Evolutionary conservation across 768 basidiomycete genomes (phyloP).

Genomic region (Hypholoma fasciculare): DNA sequence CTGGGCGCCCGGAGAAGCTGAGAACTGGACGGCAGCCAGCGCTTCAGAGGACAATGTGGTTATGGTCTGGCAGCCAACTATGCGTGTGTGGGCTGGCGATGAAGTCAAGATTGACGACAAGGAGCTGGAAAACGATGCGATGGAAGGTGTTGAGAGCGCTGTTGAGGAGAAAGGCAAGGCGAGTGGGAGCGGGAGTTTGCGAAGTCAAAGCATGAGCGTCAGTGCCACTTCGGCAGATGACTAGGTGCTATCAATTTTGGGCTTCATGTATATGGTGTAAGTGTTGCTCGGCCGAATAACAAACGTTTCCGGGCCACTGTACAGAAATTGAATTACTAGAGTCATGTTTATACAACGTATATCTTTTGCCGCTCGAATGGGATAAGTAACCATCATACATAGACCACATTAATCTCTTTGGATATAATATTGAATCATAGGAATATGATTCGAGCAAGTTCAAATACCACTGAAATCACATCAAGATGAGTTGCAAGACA

Average conservation of each 20-base stretch:
- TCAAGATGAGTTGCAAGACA: not conserved
- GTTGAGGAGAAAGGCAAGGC: slow-evolving; percentile 32
- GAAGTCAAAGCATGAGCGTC: slow-evolving; percentile 63
- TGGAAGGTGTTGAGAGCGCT: slow-evolving; percentile 71
- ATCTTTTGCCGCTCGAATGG: slow-evolving; percentile 3
- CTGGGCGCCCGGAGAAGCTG: slow-evolving; percentile 85
- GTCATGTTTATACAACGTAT: slow-evolving; percentile 15
- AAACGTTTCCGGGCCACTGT: not conserved
- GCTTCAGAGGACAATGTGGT: slow-evolving; percentile 97
- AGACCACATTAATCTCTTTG: not conserved
- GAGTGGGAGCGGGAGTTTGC: slow-evolving; percentile 39
- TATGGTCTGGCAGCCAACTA: slow-evolving; percentile 97
- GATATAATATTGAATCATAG: slow-evolving; percentile 26
- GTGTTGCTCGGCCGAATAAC: not conserved
- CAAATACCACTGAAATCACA: slow-evolving; percentile 64
- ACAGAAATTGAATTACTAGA: slow-evolving; percentile 12
- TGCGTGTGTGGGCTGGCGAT: slow-evolving; percentile 92
- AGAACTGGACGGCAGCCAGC: slow-evolving; percentile 84
- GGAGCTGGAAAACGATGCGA: slow-evolving; percentile 79
- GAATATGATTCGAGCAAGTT: slow-evolving; percentile 66
- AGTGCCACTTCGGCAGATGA: slow-evolving; percentile 56
- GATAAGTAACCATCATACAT: not conserved
- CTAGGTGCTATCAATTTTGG: slow-evolving; percentile 20
- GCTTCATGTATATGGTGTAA: not conserved
- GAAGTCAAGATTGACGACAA: slow-evolving; percentile 82